Evolutionary conservation across 2,329 filamentous ascomycete species (phyloP).

Genomic region (Epichloe scottii): DNA sequence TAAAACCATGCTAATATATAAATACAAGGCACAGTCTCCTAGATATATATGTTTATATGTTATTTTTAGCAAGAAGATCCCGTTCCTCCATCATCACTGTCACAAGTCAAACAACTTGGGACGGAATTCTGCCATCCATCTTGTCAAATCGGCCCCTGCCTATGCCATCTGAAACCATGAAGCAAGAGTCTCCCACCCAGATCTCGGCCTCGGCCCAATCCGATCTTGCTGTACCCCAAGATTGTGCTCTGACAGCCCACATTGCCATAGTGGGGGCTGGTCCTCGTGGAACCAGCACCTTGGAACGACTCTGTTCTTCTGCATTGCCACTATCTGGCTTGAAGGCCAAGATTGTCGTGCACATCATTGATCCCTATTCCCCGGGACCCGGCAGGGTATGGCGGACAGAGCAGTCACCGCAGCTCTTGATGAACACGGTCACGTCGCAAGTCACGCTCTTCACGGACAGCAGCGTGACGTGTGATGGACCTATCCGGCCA

Average conservation of each 20-base stretch:
- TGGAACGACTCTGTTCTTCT: slow-evolving; percentile 4
- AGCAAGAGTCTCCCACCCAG: background rate
- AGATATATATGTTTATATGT: too few relatives aligned
- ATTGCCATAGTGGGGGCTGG: slow-evolving; percentile 5
- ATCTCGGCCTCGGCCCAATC: background rate
- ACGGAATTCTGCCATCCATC: too few relatives aligned
- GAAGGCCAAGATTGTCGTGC: background rate
- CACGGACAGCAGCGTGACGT: slow-evolving; percentile 4
- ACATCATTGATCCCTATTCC: slow-evolving; percentile 2
- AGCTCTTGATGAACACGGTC: slow-evolving; percentile 6
- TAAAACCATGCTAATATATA: too few relatives aligned
- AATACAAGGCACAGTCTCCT: too few relatives aligned
- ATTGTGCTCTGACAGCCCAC: background rate
- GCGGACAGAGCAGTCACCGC: slow-evolving; percentile 4
- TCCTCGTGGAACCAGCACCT: slow-evolving; percentile 4
- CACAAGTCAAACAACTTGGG: too few relatives aligned
- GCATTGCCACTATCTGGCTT: background rate
- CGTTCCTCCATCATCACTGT: too few relatives aligned
- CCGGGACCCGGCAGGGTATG: slow-evolving; percentile 3
- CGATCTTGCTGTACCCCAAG: background rate
- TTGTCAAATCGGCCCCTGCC: too few relatives aligned
- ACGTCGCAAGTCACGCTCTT: slow-evolving; percentile 5
- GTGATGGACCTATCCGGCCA: slow-evolving; percentile 3
- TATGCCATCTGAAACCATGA: background rate
- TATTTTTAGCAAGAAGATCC: too few relatives aligned